These are phyloP conservation scores for Phellinidium pouzarii DNA, from an alignment of 1,284 basidiomycete species.

Conservation along the genomic window DNA sequence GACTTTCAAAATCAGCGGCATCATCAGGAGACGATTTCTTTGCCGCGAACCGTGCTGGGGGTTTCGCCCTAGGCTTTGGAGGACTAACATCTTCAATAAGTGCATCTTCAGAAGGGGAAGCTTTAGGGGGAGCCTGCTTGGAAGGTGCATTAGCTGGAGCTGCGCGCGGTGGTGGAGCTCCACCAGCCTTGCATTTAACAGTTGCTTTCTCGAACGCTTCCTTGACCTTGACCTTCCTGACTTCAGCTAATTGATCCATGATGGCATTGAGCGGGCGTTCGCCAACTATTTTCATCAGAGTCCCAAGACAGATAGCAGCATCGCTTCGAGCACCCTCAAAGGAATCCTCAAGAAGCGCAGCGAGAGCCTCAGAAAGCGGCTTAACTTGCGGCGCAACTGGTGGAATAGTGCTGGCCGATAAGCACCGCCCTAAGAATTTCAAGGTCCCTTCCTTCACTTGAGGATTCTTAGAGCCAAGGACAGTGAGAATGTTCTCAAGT, in stretches of 20 bases:
- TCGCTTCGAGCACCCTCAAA: constrained; percentile 89
- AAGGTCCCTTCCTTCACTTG: constrained; percentile 94
- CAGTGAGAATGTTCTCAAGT: constrained; percentile 75
- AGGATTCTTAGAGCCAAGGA: constrained; percentile 89
- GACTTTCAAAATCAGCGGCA: not conserved
- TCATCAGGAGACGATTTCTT: constrained; percentile 26
- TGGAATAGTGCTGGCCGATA: constrained; percentile 64
- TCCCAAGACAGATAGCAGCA: constrained; percentile 83
- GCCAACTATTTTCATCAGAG: constrained; percentile 95
- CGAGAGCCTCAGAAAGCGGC: constrained; percentile 74
- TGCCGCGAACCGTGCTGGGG: constrained; percentile 18
- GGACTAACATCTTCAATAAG: constrained; percentile 9
- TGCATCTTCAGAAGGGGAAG: constrained; percentile 3
- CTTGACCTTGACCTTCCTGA: constrained; percentile 90
- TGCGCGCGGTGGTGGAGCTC: constrained; percentile 39
- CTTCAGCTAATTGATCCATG: constrained; percentile 83
- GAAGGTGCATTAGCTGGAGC: constrained; percentile 32
- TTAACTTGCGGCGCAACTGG: constrained; percentile 77
- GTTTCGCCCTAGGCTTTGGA: constrained; percentile 12
- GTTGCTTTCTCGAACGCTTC: constrained; percentile 88
- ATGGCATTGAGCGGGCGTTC: constrained; percentile 87
- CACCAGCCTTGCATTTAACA: constrained; percentile 76
- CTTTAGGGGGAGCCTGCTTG: constrained; percentile 22
- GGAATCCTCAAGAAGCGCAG: constrained; percentile 78
- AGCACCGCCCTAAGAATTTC: constrained; percentile 81